Evolutionary conservation across 2,329 filamentous ascomycete species (phyloP).

Genomic region (Mycosphaerella arachidis): DNA sequence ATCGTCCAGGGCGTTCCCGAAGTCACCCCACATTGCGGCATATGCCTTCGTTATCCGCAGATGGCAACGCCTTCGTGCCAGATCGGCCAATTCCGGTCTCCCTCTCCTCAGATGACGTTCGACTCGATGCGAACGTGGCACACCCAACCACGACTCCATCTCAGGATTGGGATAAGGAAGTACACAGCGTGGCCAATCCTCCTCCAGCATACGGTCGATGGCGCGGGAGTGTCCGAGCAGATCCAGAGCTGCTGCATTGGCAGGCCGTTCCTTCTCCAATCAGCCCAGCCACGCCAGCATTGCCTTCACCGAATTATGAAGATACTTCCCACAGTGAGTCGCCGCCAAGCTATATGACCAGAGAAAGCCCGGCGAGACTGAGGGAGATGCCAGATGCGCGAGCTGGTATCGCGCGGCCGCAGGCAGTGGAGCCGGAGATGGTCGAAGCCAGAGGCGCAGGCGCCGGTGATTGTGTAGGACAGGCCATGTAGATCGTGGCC

Average conservation of each 20-base stretch:
- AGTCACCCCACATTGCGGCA: constrained; percentile 36
- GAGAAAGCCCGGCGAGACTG: constrained; percentile 24
- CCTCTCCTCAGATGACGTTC: constrained; percentile 55
- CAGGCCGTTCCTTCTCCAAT: constrained; percentile 32
- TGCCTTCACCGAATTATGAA: constrained; percentile 32
- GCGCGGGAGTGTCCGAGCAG: constrained; percentile 76
- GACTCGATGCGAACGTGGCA: constrained; percentile 19
- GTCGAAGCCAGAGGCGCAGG: constrained; percentile 16
- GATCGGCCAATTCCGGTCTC: constrained; percentile 70
- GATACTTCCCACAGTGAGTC: constrained; percentile 21
- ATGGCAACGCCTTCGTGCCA: constrained; percentile 57
- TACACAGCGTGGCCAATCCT: constrained; percentile 36
- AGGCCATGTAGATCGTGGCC: constrained; percentile 10
- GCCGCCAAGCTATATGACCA: constrained; percentile 28
- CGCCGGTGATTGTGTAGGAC: constrained; percentile 8
- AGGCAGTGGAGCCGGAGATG: constrained; percentile 27
- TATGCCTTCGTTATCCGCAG: constrained; percentile 14
- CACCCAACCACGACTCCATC: constrained; percentile 13
- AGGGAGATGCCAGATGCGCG: constrained; percentile 22
- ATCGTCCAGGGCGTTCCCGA: constrained; percentile 17
- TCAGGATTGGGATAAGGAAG: constrained; percentile 22
- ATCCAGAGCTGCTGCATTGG: constrained; percentile 79
- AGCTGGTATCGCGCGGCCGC: constrained; percentile 18
- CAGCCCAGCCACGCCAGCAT: constrained; percentile 17
- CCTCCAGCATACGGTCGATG: constrained; percentile 85